These are phyloP conservation scores for Botrytis deweyae DNA, from an alignment of 2,329 filamentous ascomycete genomes.

Conservation along the genomic window DNA sequence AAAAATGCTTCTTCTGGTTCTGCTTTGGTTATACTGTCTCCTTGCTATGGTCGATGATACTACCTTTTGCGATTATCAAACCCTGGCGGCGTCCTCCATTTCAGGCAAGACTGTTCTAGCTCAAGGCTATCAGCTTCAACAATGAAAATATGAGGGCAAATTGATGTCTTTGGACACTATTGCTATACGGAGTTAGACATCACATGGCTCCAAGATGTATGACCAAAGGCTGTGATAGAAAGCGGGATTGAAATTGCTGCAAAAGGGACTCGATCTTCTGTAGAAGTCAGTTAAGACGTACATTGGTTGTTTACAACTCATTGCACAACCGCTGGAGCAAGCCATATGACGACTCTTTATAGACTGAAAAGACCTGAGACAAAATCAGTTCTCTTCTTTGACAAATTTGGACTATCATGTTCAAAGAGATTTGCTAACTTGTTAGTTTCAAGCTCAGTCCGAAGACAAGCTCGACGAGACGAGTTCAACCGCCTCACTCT, in stretches of 20 bases:
- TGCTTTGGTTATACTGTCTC: constrained; percentile 33
- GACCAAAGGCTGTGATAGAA: constrained; percentile 62
- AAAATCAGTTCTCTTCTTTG: constrained; percentile 13
- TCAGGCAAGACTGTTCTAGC: constrained; percentile 38
- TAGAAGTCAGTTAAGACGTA: constrained; percentile 28
- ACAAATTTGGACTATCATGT: neutral
- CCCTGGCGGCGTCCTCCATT: constrained; percentile 32
- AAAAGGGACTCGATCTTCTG: neutral
- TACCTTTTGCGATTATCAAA: constrained; percentile 24
- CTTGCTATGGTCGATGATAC: constrained; percentile 31
- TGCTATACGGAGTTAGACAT: constrained; percentile 55
- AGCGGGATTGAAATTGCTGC: constrained; percentile 33
- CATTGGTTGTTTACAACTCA: constrained; percentile 22
- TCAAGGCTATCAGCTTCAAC: constrained; percentile 32
- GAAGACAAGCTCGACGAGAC: constrained; percentile 28
- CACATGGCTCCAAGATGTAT: constrained; percentile 46
- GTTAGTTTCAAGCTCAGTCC: constrained; percentile 23
- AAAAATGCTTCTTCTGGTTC: constrained; percentile 47
- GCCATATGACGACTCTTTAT: constrained; percentile 43
- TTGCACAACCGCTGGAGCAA: constrained; percentile 38
- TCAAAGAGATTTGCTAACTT: constrained; percentile 24
- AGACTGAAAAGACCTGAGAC: constrained; percentile 80
- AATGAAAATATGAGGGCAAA: constrained; percentile 37
- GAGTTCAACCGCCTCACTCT: constrained; percentile 15
- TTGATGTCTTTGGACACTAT: constrained; percentile 39